Evolutionary conservation across 2,329 filamentous ascomycete species (phyloP), one percentile per base, ranked within the genome.

Genomic region (Diaporthe helianthi): DNA sequence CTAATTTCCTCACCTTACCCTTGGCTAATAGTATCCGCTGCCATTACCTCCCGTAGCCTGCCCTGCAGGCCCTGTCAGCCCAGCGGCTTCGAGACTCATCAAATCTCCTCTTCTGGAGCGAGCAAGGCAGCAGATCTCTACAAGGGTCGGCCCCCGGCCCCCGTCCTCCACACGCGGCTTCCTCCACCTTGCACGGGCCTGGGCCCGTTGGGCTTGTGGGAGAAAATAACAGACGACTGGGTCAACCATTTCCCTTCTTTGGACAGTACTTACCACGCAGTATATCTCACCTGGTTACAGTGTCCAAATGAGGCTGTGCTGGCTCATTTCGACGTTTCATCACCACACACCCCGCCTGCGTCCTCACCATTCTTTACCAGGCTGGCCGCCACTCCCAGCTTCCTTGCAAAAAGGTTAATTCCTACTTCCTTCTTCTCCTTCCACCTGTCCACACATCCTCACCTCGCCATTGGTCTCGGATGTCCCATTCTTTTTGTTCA

Each of bases 301-400:
- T 80, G 78, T 76, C 79, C 80, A 80, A 80, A 84, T 83, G 81
- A 83, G 80, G 80, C 78, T 80, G 79, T 77, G 76, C 79, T 76
- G 78, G 76, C 75, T 78, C 76, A 78, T 79, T 78, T 79, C 76
- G 76, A 79, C 77, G 79, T 80, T 80, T 78, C 77, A 79, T 78
- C 76, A 77, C 77, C 78, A 77, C 79, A 76, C 76, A 76, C 79
- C 81, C 81, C 79, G 78, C 80, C 79, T 76, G 71, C 75, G 76
- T 79, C 77, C 73, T 73, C 77, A 76, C 75, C 76, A 77, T 76
- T 77, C 75, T 73, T 76, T 77, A 77, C 81, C 78, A 75, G 80
- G 80, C 81, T 83, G 80, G 81, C 79, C 81, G 80, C 78, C 80
- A 83, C 79, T 76, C 80, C 82, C 80, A 83, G 81, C 82, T 82